phyloP scores from a whole-genome alignment of 257 asterid species.

The Solanum okadae region DNA sequence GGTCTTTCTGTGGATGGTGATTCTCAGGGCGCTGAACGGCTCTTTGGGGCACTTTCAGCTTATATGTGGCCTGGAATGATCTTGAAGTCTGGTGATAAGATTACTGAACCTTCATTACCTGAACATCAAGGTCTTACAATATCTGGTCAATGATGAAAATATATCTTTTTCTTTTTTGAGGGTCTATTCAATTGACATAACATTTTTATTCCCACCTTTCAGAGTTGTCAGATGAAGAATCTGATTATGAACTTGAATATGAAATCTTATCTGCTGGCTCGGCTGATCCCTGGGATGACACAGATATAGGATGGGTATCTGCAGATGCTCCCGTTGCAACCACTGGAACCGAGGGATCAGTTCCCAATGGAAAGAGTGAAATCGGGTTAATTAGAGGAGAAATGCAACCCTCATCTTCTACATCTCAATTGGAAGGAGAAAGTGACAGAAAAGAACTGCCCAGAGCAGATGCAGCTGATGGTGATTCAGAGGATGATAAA shows the following conservation, averaged over 20 bases:
- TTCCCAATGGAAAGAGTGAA: constrained; percentile 18
- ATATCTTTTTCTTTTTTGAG: neutral
- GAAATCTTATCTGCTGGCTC: constrained; percentile 69
- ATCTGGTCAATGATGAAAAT: neutral
- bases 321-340: constrained; percentile 43
- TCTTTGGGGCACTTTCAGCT: constrained; percentile 86
- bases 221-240: constrained; percentile 75
- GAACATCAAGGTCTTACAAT: constrained; percentile 52
- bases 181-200: neutral
- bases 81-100: constrained; percentile 82
- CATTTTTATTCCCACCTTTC: constrained; percentile 4
- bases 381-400: constrained; percentile 18
- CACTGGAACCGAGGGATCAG: constrained; percentile 16
- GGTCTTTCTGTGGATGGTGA: constrained; percentile 63
- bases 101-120: constrained; percentile 63
- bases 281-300: constrained; percentile 70
- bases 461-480: constrained; percentile 14
- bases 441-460: constrained; percentile 21
- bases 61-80: constrained; percentile 99
- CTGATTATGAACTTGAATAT: constrained; percentile 70
- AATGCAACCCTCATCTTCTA: constrained; percentile 33
- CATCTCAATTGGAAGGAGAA: constrained; percentile 24
- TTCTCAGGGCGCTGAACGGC: constrained; percentile 87
- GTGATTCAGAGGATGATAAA: constrained; percentile 29
- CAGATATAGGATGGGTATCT: constrained; percentile 49